These are phyloP conservation scores for Cetraspora pellucida DNA, from an alignment of 192 early-diverging fungal genomes.

Conservation along the genomic window DNA sequence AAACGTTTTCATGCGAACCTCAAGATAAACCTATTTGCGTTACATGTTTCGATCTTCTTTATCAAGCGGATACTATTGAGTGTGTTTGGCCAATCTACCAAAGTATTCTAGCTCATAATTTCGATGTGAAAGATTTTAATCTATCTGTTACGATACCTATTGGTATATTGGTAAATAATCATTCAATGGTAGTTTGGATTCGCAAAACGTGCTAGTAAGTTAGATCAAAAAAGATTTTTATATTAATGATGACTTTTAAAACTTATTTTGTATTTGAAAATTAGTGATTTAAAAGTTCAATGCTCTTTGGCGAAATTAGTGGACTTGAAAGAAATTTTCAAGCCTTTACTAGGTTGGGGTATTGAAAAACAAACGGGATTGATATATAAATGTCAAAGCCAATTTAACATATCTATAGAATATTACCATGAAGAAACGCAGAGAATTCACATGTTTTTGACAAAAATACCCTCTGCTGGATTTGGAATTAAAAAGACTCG, in stretches of 20 bases:
- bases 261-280: background rate
- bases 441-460: slow-evolving; percentile 61
- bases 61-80: slow-evolving; percentile 15
- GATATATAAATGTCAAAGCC: slow-evolving; percentile 31
- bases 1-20: background rate
- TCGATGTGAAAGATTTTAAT: slow-evolving; percentile 33
- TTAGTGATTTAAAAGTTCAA: background rate
- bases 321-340: slow-evolving; percentile 19
- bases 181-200: slow-evolving; percentile 35
- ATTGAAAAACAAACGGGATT: slow-evolving; percentile 19
- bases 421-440: slow-evolving; percentile 53
- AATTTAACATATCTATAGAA: slow-evolving; percentile 49
- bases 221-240: background rate
- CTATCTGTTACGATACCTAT: slow-evolving; percentile 38
- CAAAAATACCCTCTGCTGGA: slow-evolving; percentile 24
- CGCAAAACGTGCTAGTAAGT: background rate
- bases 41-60: slow-evolving; percentile 28
- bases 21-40: slow-evolving; percentile 22
- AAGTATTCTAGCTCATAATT: slow-evolving; percentile 33
- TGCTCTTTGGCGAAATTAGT: background rate
- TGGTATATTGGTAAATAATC: slow-evolving; percentile 38
- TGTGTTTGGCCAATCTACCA: slow-evolving; percentile 28
- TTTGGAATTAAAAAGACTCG: slow-evolving; percentile 17
- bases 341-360: slow-evolving; percentile 4
- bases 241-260: background rate